Percentiles rank a stretch among this genome's conserved stretches.
Conservation (phyloP, 495 filamentous ascomycete species). For the Trichodelitschia bisporula region DNA sequence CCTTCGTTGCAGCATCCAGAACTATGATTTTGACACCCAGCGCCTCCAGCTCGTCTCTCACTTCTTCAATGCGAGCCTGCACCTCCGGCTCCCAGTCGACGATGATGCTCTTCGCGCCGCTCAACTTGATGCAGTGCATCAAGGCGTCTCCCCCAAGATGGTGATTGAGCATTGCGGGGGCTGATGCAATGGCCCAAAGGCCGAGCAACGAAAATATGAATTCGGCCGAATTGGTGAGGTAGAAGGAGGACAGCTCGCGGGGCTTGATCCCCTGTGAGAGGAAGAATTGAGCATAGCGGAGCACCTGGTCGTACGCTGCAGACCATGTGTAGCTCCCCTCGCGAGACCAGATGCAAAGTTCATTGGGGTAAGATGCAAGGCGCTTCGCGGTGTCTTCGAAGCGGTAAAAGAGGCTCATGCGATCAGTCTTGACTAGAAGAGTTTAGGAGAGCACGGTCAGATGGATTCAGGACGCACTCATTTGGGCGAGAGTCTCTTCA, state of each 20-base stretch:
- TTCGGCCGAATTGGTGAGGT: slow-evolving; percentile 41
- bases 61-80: slow-evolving; percentile 28
- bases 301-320: slow-evolving; percentile 26
- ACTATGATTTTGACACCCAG: slow-evolving; percentile 28
- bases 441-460: slow-evolving; percentile 4
- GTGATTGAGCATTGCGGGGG: slow-evolving; percentile 50
- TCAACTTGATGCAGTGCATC: slow-evolving; percentile 41
- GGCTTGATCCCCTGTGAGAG: slow-evolving; percentile 30
- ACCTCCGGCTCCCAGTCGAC: slow-evolving; percentile 38
- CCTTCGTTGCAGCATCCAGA: slow-evolving; percentile 22
- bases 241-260: slow-evolving; percentile 44
- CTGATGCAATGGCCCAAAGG: slow-evolving; percentile 35
- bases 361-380: slow-evolving; percentile 19
- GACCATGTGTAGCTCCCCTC: slow-evolving; percentile 35
- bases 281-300: slow-evolving; percentile 43
- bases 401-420: slow-evolving; percentile 35
- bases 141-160: slow-evolving; percentile 40
- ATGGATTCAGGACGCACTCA: slow-evolving; percentile 8
- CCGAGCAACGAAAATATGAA: slow-evolving; percentile 42
- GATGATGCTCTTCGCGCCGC: slow-evolving; percentile 30
- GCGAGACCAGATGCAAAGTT: slow-evolving; percentile 40
- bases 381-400: slow-evolving; percentile 29
- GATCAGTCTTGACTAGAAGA: slow-evolving; percentile 21
- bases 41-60: slow-evolving; percentile 22
- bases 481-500: slow-evolving; percentile 17